These are phyloP conservation scores for Solanum commersonii DNA, from an alignment of 257 asterid genomes.

Conservation along the genomic window DNA sequence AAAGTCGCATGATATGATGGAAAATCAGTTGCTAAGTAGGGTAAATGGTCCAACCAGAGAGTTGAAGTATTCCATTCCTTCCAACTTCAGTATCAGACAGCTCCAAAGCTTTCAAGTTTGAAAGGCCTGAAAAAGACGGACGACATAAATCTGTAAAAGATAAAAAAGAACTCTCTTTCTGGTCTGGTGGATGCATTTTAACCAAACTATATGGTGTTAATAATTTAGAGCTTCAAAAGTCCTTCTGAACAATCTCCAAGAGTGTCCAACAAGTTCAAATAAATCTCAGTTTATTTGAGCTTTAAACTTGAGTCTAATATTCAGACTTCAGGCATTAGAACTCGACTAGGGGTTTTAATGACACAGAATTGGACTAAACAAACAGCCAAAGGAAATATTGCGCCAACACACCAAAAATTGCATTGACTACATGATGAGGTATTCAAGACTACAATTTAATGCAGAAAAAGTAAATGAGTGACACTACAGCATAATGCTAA, in stretches of 20 bases:
- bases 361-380: not conserved
- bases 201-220: not conserved
- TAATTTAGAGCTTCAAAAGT: not conserved
- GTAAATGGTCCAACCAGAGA: conserved; percentile 2
- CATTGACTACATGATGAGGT: not conserved
- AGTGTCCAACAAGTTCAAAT: not conserved
- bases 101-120: conserved; percentile 4
- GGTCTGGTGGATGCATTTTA: not conserved
- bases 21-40: not conserved
- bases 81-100: conserved; percentile 5
- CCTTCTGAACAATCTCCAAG: not conserved
- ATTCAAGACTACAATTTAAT: not conserved
- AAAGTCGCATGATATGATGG: not conserved
- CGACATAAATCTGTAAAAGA: not conserved
- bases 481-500: not conserved
- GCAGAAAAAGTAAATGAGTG: not conserved
- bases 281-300: not conserved
- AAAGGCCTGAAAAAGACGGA: not conserved
- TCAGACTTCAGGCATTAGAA: not conserved
- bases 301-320: not conserved
- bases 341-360: not conserved
- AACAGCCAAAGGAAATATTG: not conserved
- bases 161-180: not conserved
- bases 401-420: not conserved
- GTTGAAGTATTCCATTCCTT: not conserved